phyloP scores from a whole-genome alignment of 352 stramenopile species.

The Globisporangium heterothallicum region DNA sequence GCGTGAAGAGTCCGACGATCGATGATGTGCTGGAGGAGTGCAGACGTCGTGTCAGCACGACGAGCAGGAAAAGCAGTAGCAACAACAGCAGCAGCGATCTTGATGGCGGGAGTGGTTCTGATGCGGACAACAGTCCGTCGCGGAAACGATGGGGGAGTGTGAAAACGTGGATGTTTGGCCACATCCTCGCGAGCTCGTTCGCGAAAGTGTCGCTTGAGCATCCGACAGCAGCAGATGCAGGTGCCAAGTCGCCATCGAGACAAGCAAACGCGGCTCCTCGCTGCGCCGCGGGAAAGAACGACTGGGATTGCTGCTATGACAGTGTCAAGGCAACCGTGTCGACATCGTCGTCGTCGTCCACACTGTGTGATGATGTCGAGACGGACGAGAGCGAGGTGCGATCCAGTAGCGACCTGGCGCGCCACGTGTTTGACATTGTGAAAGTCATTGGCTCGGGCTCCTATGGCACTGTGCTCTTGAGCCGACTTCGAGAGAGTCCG shows the following conservation, averaged over 20 bases:
- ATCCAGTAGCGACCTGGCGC: slow-evolving; percentile 14
- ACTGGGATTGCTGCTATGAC: slow-evolving; percentile 34
- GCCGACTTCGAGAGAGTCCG: slow-evolving; percentile 33
- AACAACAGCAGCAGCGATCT: neutral
- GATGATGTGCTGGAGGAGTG: neutral
- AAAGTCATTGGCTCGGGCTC: slow-evolving; percentile 70
- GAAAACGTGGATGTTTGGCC: slow-evolving; percentile 74
- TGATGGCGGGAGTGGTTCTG: neutral
- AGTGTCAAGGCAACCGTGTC: slow-evolving; percentile 25
- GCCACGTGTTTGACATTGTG: slow-evolving; percentile 64
- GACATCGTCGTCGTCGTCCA: slow-evolving; percentile 44
- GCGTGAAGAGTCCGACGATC: slow-evolving; percentile 1
- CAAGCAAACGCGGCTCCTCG: slow-evolving; percentile 2
- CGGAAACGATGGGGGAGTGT: slow-evolving; percentile 48
- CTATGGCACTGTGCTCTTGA: slow-evolving; percentile 70
- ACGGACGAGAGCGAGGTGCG: slow-evolving; percentile 7
- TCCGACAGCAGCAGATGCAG: neutral
- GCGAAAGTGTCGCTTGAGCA: slow-evolving; percentile 38
- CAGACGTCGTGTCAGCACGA: too few relatives aligned
- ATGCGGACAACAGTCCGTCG: slow-evolving; percentile 11
- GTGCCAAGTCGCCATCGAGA: neutral
- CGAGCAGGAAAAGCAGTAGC: slow-evolving; percentile 4
- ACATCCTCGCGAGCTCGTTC: slow-evolving; percentile 61
- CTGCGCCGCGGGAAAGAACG: slow-evolving; percentile 14
- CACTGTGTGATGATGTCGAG: slow-evolving; percentile 36